Conservation (phyloP, 2,329 filamentous ascomycete genomes). For the Clarireedia paspali region DNA sequence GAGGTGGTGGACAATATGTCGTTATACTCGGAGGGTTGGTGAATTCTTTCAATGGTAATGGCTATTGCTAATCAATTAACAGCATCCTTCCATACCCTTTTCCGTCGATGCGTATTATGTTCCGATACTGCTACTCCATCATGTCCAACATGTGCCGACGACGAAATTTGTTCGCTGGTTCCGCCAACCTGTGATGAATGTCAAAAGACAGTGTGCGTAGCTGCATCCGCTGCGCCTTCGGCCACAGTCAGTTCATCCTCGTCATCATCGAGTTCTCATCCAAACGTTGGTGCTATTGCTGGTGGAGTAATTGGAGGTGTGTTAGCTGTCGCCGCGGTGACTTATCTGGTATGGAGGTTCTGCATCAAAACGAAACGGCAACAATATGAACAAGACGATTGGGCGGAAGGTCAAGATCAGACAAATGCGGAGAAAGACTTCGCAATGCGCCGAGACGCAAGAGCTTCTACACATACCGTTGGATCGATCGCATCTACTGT, state of each 20-base stretch:
- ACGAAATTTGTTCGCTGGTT: conserved; percentile 51
- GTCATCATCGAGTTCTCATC: conserved; percentile 37
- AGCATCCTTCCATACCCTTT: conserved; percentile 33
- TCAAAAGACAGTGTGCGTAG: conserved; percentile 48
- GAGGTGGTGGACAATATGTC: neutral
- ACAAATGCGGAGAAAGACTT: conserved; percentile 48
- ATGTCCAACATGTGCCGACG: conserved; percentile 50
- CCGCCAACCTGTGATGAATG: conserved; percentile 53
- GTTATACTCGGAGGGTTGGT: conserved; percentile 7
- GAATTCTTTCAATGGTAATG: conserved; percentile 6
- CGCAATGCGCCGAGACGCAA: conserved; percentile 47
- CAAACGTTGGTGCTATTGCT: conserved; percentile 78
- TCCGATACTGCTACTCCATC: conserved; percentile 45
- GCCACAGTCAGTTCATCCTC: conserved; percentile 21
- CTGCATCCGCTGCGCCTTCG: conserved; percentile 25
- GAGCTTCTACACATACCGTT: conserved; percentile 77
- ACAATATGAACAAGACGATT: conserved; percentile 52
- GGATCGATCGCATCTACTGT: conserved; percentile 92
- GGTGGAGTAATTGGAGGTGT: conserved; percentile 87
- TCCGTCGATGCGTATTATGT: conserved; percentile 48
- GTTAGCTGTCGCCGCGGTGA: conserved; percentile 61
- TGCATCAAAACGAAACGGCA: conserved; percentile 74
- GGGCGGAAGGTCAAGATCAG: conserved; percentile 42
- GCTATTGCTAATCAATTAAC: conserved; percentile 14
- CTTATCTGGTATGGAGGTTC: conserved; percentile 81